A percentile compares a stretch with the other conserved stretches of the same genome.
phyloP scores from a whole-genome alignment of 768 basidiomycete species.

The Agaricus sinodeliciosus region DNA sequence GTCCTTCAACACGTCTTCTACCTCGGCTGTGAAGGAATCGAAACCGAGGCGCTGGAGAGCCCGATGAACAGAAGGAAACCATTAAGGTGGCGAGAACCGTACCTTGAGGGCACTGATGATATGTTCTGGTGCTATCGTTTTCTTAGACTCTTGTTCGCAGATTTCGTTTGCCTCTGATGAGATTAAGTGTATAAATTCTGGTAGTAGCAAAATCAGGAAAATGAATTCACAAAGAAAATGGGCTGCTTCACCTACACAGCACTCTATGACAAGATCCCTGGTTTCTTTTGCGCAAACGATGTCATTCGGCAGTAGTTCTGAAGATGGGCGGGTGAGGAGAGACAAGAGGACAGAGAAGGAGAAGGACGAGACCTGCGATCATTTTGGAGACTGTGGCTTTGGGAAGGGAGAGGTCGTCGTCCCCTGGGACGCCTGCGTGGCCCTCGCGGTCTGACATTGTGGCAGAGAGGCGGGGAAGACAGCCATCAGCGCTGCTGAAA shows the following conservation, averaged over 20 bases:
- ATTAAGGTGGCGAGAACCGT: constrained; percentile 14
- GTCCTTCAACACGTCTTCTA: constrained; percentile 89
- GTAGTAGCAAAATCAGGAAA: constrained; percentile 9
- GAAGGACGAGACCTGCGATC: constrained; percentile 63
- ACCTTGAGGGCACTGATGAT: constrained; percentile 90
- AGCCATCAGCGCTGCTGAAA: constrained; percentile 18
- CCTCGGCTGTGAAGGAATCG: constrained; percentile 83
- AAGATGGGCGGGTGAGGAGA: constrained; percentile 6
- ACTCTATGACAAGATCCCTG: constrained; percentile 94
- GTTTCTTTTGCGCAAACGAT: constrained; percentile 92
- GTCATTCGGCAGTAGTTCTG: constrained; percentile 87
- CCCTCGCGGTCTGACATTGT: constrained; percentile 92
- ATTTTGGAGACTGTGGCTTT: constrained; percentile 98
- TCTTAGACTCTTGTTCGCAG: constrained; percentile 96
- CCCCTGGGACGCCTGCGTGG: constrained; percentile 57
- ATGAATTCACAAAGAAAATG: background rate
- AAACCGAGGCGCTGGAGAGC: constrained; percentile 77
- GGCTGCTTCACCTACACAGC: constrained; percentile 86
- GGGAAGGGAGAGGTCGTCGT: constrained; percentile 91
- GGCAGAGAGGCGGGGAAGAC: background rate
- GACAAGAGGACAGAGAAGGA: constrained; percentile 1
- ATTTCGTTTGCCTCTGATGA: constrained; percentile 98
- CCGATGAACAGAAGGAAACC: constrained; percentile 3
- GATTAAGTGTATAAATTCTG: constrained; percentile 97
- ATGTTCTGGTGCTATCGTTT: constrained; percentile 98